Percentiles rank a stretch among this genome's conserved stretches.
Conservation (phyloP, 2,329 filamentous ascomycete species). For the Paecilomyces sp. region DNA sequence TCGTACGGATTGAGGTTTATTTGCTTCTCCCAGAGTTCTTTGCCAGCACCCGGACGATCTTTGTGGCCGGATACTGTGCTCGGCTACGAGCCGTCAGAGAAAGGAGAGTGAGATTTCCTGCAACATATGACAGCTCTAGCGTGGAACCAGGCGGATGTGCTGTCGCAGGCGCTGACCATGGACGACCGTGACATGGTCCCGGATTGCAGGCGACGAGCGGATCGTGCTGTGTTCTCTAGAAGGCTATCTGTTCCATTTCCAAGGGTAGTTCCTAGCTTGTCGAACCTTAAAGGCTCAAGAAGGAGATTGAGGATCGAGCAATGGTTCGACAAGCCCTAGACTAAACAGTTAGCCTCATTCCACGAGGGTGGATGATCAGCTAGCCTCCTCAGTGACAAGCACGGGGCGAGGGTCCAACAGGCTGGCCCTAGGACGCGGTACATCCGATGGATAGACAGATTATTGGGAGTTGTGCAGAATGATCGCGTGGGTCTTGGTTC, state of each 20-base stretch:
- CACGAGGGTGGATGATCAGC: not conserved
- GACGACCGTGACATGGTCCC: not conserved
- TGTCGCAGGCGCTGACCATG: not conserved
- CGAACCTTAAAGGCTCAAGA: not conserved
- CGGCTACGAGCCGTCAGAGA: not conserved
- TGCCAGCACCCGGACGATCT: not conserved
- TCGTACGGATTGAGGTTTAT: not conserved
- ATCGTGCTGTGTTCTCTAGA: not conserved
- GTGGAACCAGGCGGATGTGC: not conserved
- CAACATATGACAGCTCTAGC: constrained; percentile 6
- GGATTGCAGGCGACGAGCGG: not conserved
- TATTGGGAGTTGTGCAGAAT: not conserved
- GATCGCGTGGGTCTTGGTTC: not conserved
- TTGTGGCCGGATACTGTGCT: not conserved
- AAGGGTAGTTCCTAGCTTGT: not conserved
- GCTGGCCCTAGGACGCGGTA: not conserved
- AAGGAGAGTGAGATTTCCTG: not conserved
- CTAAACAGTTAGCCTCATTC: not conserved
- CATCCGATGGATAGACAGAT: not conserved
- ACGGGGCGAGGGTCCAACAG: not conserved
- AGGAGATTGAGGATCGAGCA: not conserved
- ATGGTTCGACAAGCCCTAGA: not conserved
- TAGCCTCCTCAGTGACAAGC: not conserved
- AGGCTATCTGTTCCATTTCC: not conserved
- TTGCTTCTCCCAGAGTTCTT: not conserved